These are phyloP conservation scores for Solanum chacoense DNA, from an alignment of 305 asterid species.

Conservation along the genomic window DNA sequence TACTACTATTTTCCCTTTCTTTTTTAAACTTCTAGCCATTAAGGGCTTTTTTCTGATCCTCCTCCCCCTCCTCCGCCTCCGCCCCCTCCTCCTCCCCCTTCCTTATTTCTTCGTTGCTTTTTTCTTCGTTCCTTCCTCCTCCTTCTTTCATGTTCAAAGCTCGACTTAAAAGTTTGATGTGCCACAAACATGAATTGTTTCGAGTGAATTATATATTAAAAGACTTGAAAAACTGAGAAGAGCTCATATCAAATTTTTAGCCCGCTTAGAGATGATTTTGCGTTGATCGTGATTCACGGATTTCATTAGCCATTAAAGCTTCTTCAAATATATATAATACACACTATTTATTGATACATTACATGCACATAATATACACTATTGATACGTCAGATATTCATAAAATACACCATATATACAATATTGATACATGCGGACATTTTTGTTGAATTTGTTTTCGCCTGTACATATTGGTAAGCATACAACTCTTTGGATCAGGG, in stretches of 20 bases:
- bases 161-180: background rate
- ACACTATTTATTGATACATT: background rate
- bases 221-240: background rate
- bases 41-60: background rate
- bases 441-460: background rate
- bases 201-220: background rate
- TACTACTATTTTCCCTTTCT: background rate
- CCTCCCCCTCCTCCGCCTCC: no score
- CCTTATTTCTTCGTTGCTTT: background rate
- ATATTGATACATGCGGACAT: background rate
- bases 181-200: background rate
- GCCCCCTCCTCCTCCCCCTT: background rate
- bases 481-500: background rate
- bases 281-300: background rate
- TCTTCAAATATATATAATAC: background rate
- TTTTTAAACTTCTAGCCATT: background rate
- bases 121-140: background rate
- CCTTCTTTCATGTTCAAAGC: background rate
- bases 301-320: background rate
- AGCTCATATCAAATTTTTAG: background rate
- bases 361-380: background rate
- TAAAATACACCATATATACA: background rate
- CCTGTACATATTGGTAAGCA: background rate
- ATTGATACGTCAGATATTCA: no score
- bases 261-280: background rate